Base-by-base conservation (phyloP, 495 filamentous ascomycete species). In the Filosporella fistucella region DNA sequence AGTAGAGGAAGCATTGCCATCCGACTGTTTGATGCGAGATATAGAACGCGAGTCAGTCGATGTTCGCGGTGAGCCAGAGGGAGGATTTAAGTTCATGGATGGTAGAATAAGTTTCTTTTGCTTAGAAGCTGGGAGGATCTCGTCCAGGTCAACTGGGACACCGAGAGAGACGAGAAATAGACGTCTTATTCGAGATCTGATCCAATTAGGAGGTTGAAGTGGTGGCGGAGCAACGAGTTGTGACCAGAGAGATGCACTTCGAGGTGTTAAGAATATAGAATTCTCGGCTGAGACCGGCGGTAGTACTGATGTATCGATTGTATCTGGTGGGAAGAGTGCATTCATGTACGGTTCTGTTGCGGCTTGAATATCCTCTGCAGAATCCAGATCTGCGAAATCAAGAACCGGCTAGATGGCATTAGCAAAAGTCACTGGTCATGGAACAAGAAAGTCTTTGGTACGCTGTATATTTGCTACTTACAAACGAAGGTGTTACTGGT, bases 41-140 rank as follows among this genome's bases (percentile, higher is more conserved):
- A 75, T 59, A 3, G 73, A 73, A 23, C 68, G 64, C 43, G 71
- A 75, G 50, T 77, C 80, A 52, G 64, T 72, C 17, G 69, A 80
- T 21, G 63, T 71, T 52, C 66, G 70, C 38, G 65, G 62, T 14
- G 63, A 61, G 51, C 55, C 47, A 34, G 52, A 45, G n/a, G 56
- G 64, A 47, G 60, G 52, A 38, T 70, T 66, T 13, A 84, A 66
- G 57, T 85, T 79, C 41, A 93, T 82, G 2, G 88, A 93, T 6
- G 93, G 94, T 3, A 99, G 77, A 16, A 99, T 76, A 20, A 99
- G 83, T 58, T 97, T 96, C 75, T 97, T 97, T 62, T 97, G 94
- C 66, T 96, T 96, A 28, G 88, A 91, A 2, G 91, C 88, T 2
- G 93, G 93, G 16, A 97, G 77, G 50, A 97, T 96, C 68, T 97